phyloP scores from a whole-genome alignment of 768 basidiomycete species.

The Atractiella rhizophila region DNA sequence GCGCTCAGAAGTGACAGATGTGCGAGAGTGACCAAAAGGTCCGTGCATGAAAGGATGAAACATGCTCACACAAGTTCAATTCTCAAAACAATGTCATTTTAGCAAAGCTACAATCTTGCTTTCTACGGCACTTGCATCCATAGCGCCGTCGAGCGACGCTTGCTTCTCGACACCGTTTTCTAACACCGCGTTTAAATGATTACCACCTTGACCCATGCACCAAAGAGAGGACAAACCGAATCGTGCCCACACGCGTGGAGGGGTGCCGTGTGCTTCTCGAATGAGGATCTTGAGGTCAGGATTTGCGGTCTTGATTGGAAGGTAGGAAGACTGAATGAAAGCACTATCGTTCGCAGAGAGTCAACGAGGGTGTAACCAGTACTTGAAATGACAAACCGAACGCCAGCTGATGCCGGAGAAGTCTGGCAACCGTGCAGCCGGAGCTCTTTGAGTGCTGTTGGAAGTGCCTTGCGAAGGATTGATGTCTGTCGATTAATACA shows the following conservation, averaged over 20 bases:
- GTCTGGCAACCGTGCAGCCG: slow-evolving; percentile 16
- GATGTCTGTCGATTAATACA: too few relatives aligned
- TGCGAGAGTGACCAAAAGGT: too few relatives aligned
- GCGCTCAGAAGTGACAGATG: too few relatives aligned
- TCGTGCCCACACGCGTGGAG: slow-evolving; percentile 15
- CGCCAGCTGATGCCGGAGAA: slow-evolving; percentile 10
- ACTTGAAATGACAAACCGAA: slow-evolving; percentile 10
- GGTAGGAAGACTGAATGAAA: slow-evolving; percentile 15
- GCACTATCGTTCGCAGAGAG: slow-evolving; percentile 5
- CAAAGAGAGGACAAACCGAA: slow-evolving; percentile 11
- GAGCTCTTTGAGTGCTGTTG: slow-evolving; percentile 13
- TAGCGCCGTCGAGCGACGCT: slow-evolving; percentile 12
- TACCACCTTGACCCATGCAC: neutral
- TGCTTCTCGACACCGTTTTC: slow-evolving; percentile 17
- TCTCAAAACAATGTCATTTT: too few relatives aligned
- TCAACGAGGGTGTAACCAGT: neutral
- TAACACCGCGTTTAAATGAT: neutral
- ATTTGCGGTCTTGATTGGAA: slow-evolving; percentile 15
- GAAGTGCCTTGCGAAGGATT: slow-evolving; percentile 14
- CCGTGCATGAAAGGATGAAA: too few relatives aligned
- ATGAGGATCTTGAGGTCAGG: slow-evolving; percentile 16
- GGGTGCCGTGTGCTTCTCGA: slow-evolving; percentile 16
- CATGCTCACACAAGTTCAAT: too few relatives aligned
- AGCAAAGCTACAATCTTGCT: slow-evolving; percentile 12
- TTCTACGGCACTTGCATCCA: slow-evolving; percentile 15